Evolutionary conservation across 2,329 filamentous ascomycete species (phyloP).

Genomic region (Hymenoscyphus infarciens): DNA sequence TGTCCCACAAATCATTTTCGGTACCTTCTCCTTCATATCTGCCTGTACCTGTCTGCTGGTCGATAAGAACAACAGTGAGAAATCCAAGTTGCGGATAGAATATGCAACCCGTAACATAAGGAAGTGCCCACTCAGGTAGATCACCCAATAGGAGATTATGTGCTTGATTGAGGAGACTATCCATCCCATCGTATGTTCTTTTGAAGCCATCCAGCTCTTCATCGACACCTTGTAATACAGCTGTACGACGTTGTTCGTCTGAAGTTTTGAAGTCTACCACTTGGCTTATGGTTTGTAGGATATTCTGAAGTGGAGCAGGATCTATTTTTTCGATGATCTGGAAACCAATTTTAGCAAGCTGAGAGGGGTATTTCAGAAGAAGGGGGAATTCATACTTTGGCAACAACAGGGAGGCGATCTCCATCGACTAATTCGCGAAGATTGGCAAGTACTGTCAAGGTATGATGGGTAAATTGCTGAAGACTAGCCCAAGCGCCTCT

Average conservation of each 20-base stretch:
- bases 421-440: constrained; percentile 55
- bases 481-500: constrained; percentile 72
- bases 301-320: constrained; percentile 52
- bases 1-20: constrained; percentile 65
- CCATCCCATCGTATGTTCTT: constrained; percentile 72
- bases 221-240: constrained; percentile 70
- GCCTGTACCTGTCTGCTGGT: constrained; percentile 54
- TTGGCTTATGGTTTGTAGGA: constrained; percentile 69
- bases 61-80: constrained; percentile 67
- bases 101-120: constrained; percentile 67
- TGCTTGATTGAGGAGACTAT: constrained; percentile 66
- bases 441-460: constrained; percentile 65
- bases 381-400: constrained; percentile 44
- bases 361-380: background rate
- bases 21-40: constrained; percentile 60
- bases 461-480: constrained; percentile 64
- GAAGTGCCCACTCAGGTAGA: constrained; percentile 56
- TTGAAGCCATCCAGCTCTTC: constrained; percentile 74
- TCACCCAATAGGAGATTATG: constrained; percentile 59
- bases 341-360: constrained; percentile 2
- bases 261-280: constrained; percentile 80
- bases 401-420: constrained; percentile 48
- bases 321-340: constrained; percentile 60
- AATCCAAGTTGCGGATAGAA: constrained; percentile 93
- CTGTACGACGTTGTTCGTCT: constrained; percentile 61